These are phyloP conservation scores for Cordyceps tenuipes DNA, from an alignment of 2,329 filamentous ascomycete genomes.

Conservation along the genomic window DNA sequence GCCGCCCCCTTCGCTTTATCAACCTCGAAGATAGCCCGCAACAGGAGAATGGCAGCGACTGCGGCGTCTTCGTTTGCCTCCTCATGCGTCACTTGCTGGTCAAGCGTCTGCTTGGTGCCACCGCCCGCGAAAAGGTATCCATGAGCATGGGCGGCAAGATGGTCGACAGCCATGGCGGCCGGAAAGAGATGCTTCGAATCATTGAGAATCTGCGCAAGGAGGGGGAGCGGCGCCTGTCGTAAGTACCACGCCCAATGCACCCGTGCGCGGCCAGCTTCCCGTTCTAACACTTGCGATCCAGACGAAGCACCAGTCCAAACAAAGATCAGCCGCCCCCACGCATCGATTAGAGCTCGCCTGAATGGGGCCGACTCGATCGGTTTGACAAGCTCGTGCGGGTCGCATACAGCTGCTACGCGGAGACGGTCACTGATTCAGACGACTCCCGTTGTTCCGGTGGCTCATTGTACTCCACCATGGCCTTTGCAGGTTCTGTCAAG, in stretches of 20 bases:
- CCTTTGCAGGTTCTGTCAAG: not conserved
- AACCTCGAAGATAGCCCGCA: constrained; percentile 79
- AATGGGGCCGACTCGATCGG: constrained; percentile 23
- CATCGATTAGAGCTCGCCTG: constrained; percentile 31
- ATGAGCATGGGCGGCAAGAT: constrained; percentile 87
- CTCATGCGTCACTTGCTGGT: constrained; percentile 91
- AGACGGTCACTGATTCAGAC: not conserved
- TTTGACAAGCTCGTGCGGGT: constrained; percentile 18
- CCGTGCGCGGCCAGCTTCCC: not conserved
- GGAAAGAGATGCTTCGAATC: constrained; percentile 86
- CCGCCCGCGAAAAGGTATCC: constrained; percentile 76
- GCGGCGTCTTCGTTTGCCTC: constrained; percentile 91
- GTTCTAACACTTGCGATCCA: constrained; percentile 11
- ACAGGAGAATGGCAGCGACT: constrained; percentile 88
- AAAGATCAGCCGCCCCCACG: constrained; percentile 34
- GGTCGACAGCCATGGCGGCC: constrained; percentile 69
- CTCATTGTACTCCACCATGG: not conserved
- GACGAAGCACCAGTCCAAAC: constrained; percentile 31
- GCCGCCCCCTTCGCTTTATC: constrained; percentile 62
- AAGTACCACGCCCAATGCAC: constrained; percentile 31
- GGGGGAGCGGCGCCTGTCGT: constrained; percentile 76
- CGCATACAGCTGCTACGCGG: not conserved
- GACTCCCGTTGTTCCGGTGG: not conserved
- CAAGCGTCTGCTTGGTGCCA: constrained; percentile 70
- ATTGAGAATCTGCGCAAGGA: constrained; percentile 84